Base-by-base conservation (phyloP, 78 protist genomes). In the Polysphondylium violaceum region DNA sequence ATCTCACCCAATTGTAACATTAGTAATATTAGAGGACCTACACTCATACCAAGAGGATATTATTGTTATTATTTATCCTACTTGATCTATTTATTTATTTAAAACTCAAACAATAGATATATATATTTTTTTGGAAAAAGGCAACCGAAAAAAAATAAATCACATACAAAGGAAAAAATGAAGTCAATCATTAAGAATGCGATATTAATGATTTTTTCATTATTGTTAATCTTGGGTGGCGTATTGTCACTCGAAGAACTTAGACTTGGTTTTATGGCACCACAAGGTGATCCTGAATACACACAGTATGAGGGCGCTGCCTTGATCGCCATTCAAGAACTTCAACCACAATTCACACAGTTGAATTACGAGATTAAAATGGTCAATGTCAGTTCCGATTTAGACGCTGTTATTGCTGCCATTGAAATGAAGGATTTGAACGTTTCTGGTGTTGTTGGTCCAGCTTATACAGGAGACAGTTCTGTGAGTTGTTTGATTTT, bases 371-470 rank as follows among this genome's bases (percentile, higher is more conserved):
- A 38, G 1, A 8, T 27, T 23, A 21, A 4, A 64, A 55, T 47
- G 53, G 53, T 14, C 23, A 47, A n/a, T n/a, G n/a, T 1, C 36
- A 11, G 5, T 21, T n/a, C 9, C 0, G 79, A 73, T 35, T 1
- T 27, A 31, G 31, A 44, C 27, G 65, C 67, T 19, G 27, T 73
- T 6, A 47, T 67, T 3, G 41, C 64, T 38, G 36, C 89, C 1
- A 8, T 81, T 11, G 55, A 38, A 8, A 12, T 67, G 31, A 50
- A 41, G 11, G 31, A 21, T 5, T 27, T 3, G 8, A 56, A 56
- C 51, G 89, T 68, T 17, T n/a, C 27, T n/a, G 89, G 53, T 25
- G 51, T 81, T 29, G 29, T 81, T 53, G 89, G 89, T 31, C 89
- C 89, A 68, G 77, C 89, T 0, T 81, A 81, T 43, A 40, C 89